Percentiles rank a stretch among this genome's conserved stretches.
phyloP scores from a whole-genome alignment of 306 rosid genomes.

The Malus sieversii region DNA sequence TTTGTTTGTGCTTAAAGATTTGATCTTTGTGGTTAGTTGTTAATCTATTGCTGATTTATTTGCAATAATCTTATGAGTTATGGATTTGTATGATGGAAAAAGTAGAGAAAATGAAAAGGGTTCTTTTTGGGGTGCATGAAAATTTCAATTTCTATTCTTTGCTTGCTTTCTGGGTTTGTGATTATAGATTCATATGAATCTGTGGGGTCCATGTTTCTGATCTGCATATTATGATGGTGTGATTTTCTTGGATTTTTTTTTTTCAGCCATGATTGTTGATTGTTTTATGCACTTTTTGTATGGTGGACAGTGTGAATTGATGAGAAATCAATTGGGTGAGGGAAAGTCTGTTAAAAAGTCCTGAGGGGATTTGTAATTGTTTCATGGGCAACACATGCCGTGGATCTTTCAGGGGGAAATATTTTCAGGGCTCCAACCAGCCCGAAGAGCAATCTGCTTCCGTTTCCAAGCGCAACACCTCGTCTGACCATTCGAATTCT shows the following conservation, averaged over 20 bases:
- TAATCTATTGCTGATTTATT: neutral
- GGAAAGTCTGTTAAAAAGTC: slow-evolving; percentile 25
- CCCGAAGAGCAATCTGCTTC: slow-evolving; percentile 43
- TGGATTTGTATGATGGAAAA: neutral
- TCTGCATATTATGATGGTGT: neutral
- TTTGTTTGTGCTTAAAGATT: slow-evolving; percentile 2
- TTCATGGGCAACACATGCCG: slow-evolving; percentile 99
- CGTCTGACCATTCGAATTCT: slow-evolving; percentile 48
- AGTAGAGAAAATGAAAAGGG: neutral
- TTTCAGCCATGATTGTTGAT: neutral
- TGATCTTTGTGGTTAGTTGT: slow-evolving; percentile 1
- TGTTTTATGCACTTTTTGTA: neutral
- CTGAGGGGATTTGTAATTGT: slow-evolving; percentile 29
- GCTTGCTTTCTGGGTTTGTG: neutral
- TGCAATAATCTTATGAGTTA: neutral
- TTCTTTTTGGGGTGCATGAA: neutral
- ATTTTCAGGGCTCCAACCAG: slow-evolving; percentile 52
- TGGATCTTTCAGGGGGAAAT: slow-evolving; percentile 78
- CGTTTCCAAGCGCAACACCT: slow-evolving; percentile 40
- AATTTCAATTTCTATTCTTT: neutral
- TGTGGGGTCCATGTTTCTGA: slow-evolving; percentile 5
- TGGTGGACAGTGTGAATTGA: slow-evolving; percentile 20
- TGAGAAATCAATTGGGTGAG: slow-evolving; percentile 42
- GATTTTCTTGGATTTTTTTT: neutral
- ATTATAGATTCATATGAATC: neutral